These are phyloP conservation scores for Carex arenaria DNA, from an alignment of 202 grass and related monocot species.

Conservation along the genomic window DNA sequence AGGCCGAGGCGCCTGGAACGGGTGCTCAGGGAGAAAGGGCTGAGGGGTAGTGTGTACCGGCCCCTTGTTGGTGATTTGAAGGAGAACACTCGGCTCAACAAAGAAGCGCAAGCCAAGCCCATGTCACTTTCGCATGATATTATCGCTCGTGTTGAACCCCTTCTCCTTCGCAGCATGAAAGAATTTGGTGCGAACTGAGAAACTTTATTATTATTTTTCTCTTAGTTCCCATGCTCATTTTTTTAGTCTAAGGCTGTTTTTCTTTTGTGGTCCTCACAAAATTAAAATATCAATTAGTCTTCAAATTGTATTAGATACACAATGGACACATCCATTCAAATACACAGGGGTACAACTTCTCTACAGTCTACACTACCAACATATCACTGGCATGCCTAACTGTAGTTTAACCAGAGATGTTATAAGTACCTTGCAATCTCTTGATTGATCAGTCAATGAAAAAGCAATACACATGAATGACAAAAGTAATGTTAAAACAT, in stretches of 20 bases:
- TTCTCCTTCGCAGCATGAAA: conserved; percentile 22
- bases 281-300: neutral
- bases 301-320: no score
- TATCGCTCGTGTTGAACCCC: conserved; percentile 33
- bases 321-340: no score
- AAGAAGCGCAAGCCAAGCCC: conserved; percentile 40
- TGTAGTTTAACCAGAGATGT: no score
- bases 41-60: conserved; percentile 42
- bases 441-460: no score
- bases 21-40: conserved; percentile 43
- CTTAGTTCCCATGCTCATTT: neutral
- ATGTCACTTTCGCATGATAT: conserved; percentile 59
- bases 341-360: no score
- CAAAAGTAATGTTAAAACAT: no score
- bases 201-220: neutral
- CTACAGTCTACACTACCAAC: no score
- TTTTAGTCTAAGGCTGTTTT: neutral
- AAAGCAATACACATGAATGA: no score
- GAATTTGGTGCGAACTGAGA: conserved; percentile 26
- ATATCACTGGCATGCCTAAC: no score
- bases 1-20: conserved; percentile 45
- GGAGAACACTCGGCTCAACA: conserved; percentile 38
- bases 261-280: neutral
- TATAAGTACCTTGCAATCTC: no score
- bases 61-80: conserved; percentile 45